These are phyloP conservation scores for Gastrodia elata DNA, from an alignment of 106 monocot genomes.

Conservation along the genomic window DNA sequence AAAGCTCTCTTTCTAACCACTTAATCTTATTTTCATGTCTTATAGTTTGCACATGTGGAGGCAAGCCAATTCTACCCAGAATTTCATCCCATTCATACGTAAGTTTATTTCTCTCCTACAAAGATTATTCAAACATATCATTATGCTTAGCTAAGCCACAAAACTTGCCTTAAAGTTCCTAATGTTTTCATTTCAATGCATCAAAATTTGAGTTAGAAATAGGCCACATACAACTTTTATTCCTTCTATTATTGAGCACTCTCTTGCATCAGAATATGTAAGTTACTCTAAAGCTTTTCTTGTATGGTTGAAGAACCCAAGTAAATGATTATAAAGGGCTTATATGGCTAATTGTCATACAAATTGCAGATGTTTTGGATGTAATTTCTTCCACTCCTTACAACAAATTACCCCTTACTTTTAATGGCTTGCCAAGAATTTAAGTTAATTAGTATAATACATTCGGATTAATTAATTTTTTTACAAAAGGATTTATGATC, in stretches of 20 bases:
- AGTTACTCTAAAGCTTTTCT: conserved; percentile 10
- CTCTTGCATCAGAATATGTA: conserved; percentile 42
- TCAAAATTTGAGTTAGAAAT: conserved; percentile 29
- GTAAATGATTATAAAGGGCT: too few relatives aligned
- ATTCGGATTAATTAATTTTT: too few relatives aligned
- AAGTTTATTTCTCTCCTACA: conserved; percentile 69
- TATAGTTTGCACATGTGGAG: conserved; percentile 41
- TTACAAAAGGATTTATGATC: too few relatives aligned
- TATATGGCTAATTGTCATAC: too few relatives aligned
- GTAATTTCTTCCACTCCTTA: too few relatives aligned
- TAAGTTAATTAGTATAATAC: too few relatives aligned
- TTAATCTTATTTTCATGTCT: conserved; percentile 62
- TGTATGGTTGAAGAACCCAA: too few relatives aligned
- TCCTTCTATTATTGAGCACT: conserved; percentile 15
- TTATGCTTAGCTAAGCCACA: conserved; percentile 88
- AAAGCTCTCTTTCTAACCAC: conserved; percentile 54
- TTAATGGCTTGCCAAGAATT: too few relatives aligned
- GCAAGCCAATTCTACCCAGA: conserved; percentile 57
- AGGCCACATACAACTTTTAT: conserved; percentile 25
- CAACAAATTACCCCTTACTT: too few relatives aligned
- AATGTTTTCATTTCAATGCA: conserved; percentile 56
- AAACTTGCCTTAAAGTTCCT: conserved; percentile 62
- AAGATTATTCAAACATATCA: conserved; percentile 87
- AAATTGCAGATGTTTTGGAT: too few relatives aligned
- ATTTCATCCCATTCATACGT: conserved; percentile 80